Evolutionary conservation across 129 eudicot genomes (phyloP), one percentile per base, ranked within the genome.

Genomic region (Dittrichia graveolens): DNA sequence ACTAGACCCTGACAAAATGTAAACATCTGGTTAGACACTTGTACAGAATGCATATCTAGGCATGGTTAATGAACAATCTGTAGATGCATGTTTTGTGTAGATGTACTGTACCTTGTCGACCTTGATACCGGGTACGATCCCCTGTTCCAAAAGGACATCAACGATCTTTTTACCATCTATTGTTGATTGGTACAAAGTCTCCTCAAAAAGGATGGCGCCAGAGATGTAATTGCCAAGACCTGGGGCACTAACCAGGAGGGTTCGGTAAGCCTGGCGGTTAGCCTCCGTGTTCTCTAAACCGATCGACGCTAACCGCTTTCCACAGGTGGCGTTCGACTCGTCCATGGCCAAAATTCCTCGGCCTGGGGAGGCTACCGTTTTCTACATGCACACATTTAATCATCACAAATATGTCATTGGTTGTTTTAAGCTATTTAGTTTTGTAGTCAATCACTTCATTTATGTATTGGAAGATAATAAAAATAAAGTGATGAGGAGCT

Each of bases 271-370:
- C 37, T 85, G 95, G n/a, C 95, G 90, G 84, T 85, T 88, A 60
- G 88, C 95, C 81, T 88, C 95, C 0, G 95, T 88, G 84, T 88
- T 88, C 75, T 85, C 95, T 3, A 85, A 77, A 41, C 95, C 94
- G 18, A 88, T 88, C 3, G 90, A 88, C 44, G 84, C 95, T 58
- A 88, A 78, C 74, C 95, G 88, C 73, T 88, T 88, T 49, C 95
- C 95, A 31, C 95, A 88, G 38, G 95, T 88, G 13, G 95, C 95
- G 42, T 88, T 88, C 8, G 95, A 88, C 81, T 88, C 95, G 18
- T 88, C 95, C 95, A 88, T 88, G 54, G 95, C 95, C 74, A 88
- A 67, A 57, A 88, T 88, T 58, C 95, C 95, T 10, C 95, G 86
- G 39, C 95, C 95, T 2, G 95, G 90, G 12, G 95, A 74, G 18